Evolutionary conservation across 768 basidiomycete genomes (phyloP).

Genomic region (Termitomyces bulborhizus): DNA sequence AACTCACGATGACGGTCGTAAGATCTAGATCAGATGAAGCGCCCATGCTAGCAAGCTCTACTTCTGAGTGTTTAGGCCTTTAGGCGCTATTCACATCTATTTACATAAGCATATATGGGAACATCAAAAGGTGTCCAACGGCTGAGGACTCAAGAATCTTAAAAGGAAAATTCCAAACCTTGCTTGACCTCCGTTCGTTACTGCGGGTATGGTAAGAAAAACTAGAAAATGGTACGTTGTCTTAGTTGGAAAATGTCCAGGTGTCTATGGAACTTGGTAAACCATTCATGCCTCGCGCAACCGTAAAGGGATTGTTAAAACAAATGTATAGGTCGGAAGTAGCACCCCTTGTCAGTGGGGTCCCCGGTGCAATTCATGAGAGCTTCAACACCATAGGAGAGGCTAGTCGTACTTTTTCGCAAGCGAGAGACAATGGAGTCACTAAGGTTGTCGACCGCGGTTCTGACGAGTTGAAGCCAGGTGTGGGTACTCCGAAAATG

Average conservation of each 20-base stretch:
- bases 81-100: not conserved
- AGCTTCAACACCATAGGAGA: conserved; percentile 37
- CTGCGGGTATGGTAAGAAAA: conserved; percentile 23
- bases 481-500: not conserved
- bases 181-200: not conserved
- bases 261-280: conserved; percentile 35
- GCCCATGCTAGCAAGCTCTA: too few species aligned
- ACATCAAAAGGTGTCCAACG: not conserved
- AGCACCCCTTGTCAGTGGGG: conserved; percentile 33
- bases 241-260: conserved; percentile 28
- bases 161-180: not conserved
- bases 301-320: not conserved
- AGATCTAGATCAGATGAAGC: too few species aligned
- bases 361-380: conserved; percentile 36
- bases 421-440: conserved; percentile 21
- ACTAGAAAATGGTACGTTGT: conserved; percentile 35
- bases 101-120: not conserved
- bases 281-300: not conserved
- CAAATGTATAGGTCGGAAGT: conserved; percentile 35
- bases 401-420: conserved; percentile 27
- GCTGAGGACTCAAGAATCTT: not conserved
- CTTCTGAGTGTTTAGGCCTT: too few species aligned
- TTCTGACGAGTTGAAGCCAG: not conserved
- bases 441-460: conserved; percentile 19
- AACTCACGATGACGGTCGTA: too few species aligned